These are phyloP conservation scores for Heterobasidion occidentale DNA, from an alignment of 1,284 basidiomycete species.

Conservation along the genomic window DNA sequence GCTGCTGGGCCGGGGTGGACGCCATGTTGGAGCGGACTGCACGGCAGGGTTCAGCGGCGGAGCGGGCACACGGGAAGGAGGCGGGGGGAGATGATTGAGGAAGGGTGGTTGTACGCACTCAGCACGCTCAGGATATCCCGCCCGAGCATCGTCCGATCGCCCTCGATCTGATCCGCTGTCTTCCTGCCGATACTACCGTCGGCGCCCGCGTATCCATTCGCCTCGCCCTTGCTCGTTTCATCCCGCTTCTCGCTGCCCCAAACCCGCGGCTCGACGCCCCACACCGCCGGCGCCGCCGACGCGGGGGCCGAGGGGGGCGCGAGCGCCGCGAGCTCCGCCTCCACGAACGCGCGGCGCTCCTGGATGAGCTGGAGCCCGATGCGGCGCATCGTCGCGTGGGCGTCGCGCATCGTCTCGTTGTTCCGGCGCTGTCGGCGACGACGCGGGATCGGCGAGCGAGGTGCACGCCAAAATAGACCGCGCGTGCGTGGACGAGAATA, in stretches of 20 bases:
- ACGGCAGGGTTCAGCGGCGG: neutral
- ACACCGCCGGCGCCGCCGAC: no score
- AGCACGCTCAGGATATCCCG: slow-evolving; percentile 48
- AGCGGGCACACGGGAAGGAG: neutral
- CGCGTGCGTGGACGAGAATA: neutral
- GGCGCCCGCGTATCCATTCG: no score
- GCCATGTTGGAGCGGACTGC: slow-evolving; percentile 56
- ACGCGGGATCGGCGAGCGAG: neutral
- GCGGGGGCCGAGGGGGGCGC: no score
- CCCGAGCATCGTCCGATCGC: slow-evolving; percentile 6
- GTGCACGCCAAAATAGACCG: neutral
- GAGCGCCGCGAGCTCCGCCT: neutral
- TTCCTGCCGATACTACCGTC: neutral
- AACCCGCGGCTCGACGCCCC: no score
- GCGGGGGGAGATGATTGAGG: neutral
- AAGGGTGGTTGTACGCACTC: slow-evolving; percentile 26
- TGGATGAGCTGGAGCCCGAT: slow-evolving; percentile 53
- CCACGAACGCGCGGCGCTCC: slow-evolving; percentile 28
- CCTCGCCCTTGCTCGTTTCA: no score
- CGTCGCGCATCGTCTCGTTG: slow-evolving; percentile 32
- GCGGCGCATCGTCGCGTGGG: slow-evolving; percentile 39
- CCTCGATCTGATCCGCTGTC: neutral
- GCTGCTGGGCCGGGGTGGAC: slow-evolving; percentile 37
- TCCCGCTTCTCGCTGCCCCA: neutral
- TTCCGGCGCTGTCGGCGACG: slow-evolving; percentile 25